These are phyloP conservation scores for Primulina huaijiensis DNA, from an alignment of 257 asterid species.

Conservation along the genomic window DNA sequence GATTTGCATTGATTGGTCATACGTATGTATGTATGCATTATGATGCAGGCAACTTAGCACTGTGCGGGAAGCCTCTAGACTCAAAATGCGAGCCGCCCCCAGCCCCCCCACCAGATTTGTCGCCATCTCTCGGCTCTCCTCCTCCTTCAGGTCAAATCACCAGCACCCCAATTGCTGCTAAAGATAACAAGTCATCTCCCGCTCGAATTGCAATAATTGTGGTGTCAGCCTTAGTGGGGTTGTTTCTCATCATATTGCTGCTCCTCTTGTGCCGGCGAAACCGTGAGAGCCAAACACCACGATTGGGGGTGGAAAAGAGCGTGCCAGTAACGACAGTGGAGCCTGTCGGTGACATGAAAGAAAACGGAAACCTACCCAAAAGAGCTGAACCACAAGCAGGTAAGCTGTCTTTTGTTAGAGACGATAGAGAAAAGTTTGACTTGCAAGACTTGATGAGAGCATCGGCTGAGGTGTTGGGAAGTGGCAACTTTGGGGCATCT, in stretches of 20 bases:
- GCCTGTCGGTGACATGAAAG: not conserved
- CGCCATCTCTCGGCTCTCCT: slow-evolving; percentile 34
- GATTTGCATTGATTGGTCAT: too few relatives aligned
- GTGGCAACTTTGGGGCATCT: slow-evolving; percentile 84
- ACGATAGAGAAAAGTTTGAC: slow-evolving; percentile 64
- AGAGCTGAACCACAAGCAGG: slow-evolving; percentile 31
- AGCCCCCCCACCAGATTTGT: slow-evolving; percentile 40
- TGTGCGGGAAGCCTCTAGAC: slow-evolving; percentile 69
- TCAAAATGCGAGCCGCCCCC: slow-evolving; percentile 42
- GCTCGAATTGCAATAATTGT: slow-evolving; percentile 30
- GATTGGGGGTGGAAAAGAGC: slow-evolving; percentile 26
- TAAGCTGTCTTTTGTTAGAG: slow-evolving; percentile 61
- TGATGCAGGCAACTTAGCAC: slow-evolving; percentile 59
- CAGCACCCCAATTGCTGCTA: not conserved
- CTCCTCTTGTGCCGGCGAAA: slow-evolving; percentile 31
- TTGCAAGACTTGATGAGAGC: slow-evolving; percentile 82
- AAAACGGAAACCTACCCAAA: not conserved
- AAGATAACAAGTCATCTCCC: slow-evolving; percentile 22
- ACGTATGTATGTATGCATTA: not conserved
- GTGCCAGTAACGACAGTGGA: slow-evolving; percentile 5
- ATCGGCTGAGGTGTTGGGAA: slow-evolving; percentile 81
- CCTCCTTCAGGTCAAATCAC: not conserved
- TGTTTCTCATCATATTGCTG: slow-evolving; percentile 40
- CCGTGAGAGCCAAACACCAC: slow-evolving; percentile 27
- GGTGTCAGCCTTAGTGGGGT: slow-evolving; percentile 33